These are phyloP conservation scores for Scedosporium dehoogii DNA, from an alignment of 2,329 filamentous ascomycete species.

Conservation along the genomic window DNA sequence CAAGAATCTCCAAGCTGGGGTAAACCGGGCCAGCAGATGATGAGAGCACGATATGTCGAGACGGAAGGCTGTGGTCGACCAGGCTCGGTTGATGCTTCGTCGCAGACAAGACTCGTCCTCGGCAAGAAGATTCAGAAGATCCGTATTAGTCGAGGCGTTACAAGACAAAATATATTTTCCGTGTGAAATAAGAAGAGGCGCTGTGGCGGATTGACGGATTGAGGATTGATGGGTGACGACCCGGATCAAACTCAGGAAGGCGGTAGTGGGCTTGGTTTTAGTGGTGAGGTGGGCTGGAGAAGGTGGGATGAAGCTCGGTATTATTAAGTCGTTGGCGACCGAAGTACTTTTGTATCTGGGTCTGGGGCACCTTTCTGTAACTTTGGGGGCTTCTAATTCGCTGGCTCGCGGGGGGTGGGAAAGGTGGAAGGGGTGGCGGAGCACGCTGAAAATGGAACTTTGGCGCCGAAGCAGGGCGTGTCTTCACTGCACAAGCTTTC, in stretches of 20 bases:
- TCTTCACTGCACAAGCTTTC: neutral
- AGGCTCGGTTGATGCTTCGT: neutral
- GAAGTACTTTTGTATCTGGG: neutral
- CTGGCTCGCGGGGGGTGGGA: neutral
- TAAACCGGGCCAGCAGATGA: neutral
- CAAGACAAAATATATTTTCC: neutral
- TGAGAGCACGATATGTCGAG: neutral
- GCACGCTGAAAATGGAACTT: neutral
- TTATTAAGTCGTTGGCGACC: neutral
- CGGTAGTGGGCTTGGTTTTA: neutral
- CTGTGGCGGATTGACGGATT: too few relatives aligned
- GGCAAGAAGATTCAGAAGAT: neutral
- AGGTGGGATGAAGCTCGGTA: slow-evolving; percentile 1
- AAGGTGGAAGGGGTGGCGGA: neutral
- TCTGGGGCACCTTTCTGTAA: neutral
- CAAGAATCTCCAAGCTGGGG: neutral
- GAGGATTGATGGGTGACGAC: neutral
- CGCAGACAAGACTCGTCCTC: neutral
- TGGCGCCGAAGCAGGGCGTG: neutral
- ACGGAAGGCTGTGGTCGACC: neutral
- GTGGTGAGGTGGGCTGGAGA: neutral
- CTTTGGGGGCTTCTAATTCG: slow-evolving; percentile 2
- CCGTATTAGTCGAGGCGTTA: too few relatives aligned
- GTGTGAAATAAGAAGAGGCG: neutral
- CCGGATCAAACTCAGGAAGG: neutral